Percentiles rank a stretch among this genome's conserved stretches.
phyloP scores from a whole-genome alignment of 768 basidiomycete genomes.

The Tephrocybe sp. region DNA sequence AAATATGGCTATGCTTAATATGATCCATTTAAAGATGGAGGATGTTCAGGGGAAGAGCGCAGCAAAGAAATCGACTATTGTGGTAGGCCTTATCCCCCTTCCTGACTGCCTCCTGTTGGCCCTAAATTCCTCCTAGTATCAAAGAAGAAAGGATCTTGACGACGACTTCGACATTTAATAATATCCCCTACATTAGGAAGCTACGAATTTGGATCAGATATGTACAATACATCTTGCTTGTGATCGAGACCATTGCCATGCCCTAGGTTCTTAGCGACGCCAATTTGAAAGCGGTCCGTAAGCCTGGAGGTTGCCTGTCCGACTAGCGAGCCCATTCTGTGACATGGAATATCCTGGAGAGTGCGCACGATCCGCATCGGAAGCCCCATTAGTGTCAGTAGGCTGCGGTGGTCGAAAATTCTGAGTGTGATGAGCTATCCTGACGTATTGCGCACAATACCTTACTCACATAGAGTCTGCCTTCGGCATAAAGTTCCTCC shows the following conservation, averaged over 20 bases:
- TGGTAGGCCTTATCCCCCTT: constrained; percentile 35
- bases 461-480: constrained; percentile 68
- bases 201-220: not conserved
- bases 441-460: not conserved
- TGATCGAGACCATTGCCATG: too few relatives aligned
- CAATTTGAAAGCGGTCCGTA: constrained; percentile 8
- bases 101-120: not conserved
- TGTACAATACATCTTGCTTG: not conserved
- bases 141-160: constrained; percentile 65
- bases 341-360: constrained; percentile 7
- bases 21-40: constrained; percentile 44
- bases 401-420: constrained; percentile 21
- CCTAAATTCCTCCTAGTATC: constrained; percentile 40
- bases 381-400: not conserved
- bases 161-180: constrained; percentile 60
- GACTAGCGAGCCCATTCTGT: not conserved
- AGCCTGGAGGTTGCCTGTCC: not conserved
- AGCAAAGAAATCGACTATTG: constrained; percentile 58
- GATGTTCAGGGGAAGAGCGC: constrained; percentile 48
- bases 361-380: constrained; percentile 5
- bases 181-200: not conserved
- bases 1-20: constrained; percentile 24
- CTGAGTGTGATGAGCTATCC: constrained; percentile 7
- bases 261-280: not conserved
- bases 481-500: constrained; percentile 81